Conservation (phyloP, 176 grass and related monocot genomes). For the Microstegium vimineum region DNA sequence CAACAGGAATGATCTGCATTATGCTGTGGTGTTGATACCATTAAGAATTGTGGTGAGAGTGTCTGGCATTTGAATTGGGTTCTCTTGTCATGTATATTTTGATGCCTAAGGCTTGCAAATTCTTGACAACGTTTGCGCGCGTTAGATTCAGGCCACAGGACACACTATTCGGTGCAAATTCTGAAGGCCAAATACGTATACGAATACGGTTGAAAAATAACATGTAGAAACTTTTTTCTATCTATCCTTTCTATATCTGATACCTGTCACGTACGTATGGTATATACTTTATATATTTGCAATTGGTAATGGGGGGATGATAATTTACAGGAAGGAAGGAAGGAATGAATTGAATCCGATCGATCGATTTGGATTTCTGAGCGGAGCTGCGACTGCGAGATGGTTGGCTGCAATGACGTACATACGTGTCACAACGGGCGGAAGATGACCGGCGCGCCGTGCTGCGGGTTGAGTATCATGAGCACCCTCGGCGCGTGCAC, state of each 20-base stretch:
- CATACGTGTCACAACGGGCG: conserved; percentile 38
- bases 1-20: neutral
- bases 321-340: conserved; percentile 53
- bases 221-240: neutral
- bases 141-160: neutral
- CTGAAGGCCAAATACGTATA: neutral
- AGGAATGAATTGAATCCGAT: conserved; percentile 49
- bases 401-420: neutral
- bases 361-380: conserved; percentile 19
- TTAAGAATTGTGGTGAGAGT: neutral
- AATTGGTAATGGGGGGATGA: conserved; percentile 14
- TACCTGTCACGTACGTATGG: conserved; percentile 29
- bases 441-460: conserved; percentile 90
- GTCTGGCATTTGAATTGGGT: neutral
- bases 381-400: neutral
- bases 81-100: neutral
- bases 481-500: conserved; percentile 82
- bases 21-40: neutral
- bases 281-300: conserved; percentile 47
- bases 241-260: conserved; percentile 8
- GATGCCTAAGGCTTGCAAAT: neutral
- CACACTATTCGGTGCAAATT: neutral
- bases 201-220: neutral
- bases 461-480: conserved; percentile 85
- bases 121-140: neutral